Evolutionary conservation across 163 green algal species (phyloP), one percentile per base, ranked within the genome.

Genomic region (Smithsoniella earleae): DNA sequence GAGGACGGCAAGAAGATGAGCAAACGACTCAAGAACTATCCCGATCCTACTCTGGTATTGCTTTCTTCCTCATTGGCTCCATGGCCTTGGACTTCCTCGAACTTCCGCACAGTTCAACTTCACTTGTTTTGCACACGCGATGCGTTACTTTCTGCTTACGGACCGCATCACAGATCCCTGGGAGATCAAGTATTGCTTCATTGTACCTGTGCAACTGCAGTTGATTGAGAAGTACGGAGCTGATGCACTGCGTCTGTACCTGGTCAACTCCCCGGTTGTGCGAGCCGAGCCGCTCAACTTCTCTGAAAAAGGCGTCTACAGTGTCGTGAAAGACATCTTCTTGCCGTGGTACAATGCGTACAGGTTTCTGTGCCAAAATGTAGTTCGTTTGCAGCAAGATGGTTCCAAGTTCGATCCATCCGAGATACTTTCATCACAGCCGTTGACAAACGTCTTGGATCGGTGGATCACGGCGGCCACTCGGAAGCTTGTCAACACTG

Each of bases 291-390:
- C 88, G 25, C 88, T 97, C 40, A 79, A 82, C 22, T 97, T 97
- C 82, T 89, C 91, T 80, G 89, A 97, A 84, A 88, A 95, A 54
- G 94, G 94, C 36, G 95, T 99, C 28, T 94, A 95, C 74, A 81
- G 52, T 2, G 92, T 97, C 13, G 85, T 98, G 38, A 96, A 95
- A 79, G 90, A 97, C 77, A 88, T 99, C 8, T 97, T 99, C 78
- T 86, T 99, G 78, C 94, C 94, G 8, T 99, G 94, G 94, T 98
- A 98, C 86, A 99, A 99, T 79, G 94, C 94, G 1, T 99, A 98
- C 86, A 82, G 90, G 74, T 94, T 88, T 62, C 62, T 87, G 10
- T 80, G 34, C 64, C 84, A 96, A 81, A 96, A 95, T 69, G 84
- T 90, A 16, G 75, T 86, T 52, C 86, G 91, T 1, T 82, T 86